Evolutionary conservation across 176 grass and related monocot species (phyloP).

Genomic region (Hordeum vulgare): DNA sequence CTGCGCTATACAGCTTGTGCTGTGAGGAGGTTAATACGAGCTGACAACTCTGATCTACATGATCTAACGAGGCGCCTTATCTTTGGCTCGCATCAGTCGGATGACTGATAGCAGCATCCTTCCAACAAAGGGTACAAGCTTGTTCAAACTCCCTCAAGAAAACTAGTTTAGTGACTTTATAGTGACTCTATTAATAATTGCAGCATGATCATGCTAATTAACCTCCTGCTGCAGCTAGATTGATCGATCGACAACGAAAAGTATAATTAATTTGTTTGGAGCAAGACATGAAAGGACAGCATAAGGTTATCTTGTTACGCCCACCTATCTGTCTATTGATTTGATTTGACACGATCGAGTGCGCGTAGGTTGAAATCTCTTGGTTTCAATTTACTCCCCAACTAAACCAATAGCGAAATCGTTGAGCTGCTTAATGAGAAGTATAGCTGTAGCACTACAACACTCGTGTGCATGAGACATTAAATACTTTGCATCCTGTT

Average conservation of each 20-base stretch:
- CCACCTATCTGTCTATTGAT: background rate
- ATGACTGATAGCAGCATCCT: too few relatives aligned
- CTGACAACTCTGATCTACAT: too few relatives aligned
- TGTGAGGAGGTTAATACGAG: too few relatives aligned
- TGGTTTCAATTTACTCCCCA: background rate
- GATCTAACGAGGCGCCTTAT: too few relatives aligned
- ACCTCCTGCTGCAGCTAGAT: background rate
- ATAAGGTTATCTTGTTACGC: slow-evolving; percentile 13
- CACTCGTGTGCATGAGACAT: background rate
- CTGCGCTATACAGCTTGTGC: too few relatives aligned
- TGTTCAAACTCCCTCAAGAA: too few relatives aligned
- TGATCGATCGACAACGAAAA: background rate
- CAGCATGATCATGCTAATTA: background rate
- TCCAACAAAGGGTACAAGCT: too few relatives aligned
- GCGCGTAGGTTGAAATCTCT: background rate
- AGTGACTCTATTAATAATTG: background rate
- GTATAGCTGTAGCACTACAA: background rate
- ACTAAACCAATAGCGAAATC: background rate
- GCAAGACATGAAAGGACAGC: slow-evolving; percentile 13
- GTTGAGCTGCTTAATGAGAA: slow-evolving; percentile 10
- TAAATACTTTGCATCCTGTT: background rate
- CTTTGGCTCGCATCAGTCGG: too few relatives aligned
- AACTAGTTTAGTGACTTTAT: too few relatives aligned
- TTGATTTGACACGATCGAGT: slow-evolving; percentile 6
- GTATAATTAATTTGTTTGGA: background rate